Base-by-base conservation (phyloP, 345 rosid genomes). In the Iberis pinnata region DNA sequence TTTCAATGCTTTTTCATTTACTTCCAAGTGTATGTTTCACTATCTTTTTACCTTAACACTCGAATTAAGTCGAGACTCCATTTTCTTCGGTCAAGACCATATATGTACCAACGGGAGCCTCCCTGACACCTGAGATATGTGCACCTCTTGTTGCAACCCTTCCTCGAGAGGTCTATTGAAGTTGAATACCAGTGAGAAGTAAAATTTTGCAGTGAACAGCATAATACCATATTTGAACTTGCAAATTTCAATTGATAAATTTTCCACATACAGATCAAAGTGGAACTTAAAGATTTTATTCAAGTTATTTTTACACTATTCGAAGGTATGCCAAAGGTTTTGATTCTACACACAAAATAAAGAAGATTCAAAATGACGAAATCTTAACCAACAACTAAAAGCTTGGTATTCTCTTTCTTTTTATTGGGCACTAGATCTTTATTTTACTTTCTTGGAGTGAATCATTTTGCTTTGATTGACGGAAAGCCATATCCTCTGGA, bases 391-490 rank as follows among this genome's bases (percentile, higher is more conserved):
- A 26, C 29, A 26, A 26, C 8, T 26, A 8, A 26, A 26, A 29
- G 9, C 10, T 29, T 6, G 43, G 38, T 24, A 31, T 59, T 18
- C 53, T 50, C 16, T 31, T 40, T 14, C 19, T 20, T 14, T 64
- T 64, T 64, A n/a, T n/a, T n/a, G n/a, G n/a, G n/a, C n/a, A n/a
- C n/a, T n/a, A 87, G 96, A 90, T 78, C 80, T 90, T 54, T 95
- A 90, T 79, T 88, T 92, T 74, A 88, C 95, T 43, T 88, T 88
- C 88, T 80, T 88, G 17, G 98, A 92, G 80, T 92, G 98, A 88
- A 92, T 71, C 98, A 96, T 31, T 92, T 88, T 68, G 69, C 98
- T 17, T 67, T 88, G 59, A 86, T 92, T 63, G 75, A 81, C 49
- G 88, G 88, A 60, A 92, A 73, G 78, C 98, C 96, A 49, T 92